phyloP scores from a whole-genome alignment of 176 grass and related monocot species.

The Phoenix dactylifera region DNA sequence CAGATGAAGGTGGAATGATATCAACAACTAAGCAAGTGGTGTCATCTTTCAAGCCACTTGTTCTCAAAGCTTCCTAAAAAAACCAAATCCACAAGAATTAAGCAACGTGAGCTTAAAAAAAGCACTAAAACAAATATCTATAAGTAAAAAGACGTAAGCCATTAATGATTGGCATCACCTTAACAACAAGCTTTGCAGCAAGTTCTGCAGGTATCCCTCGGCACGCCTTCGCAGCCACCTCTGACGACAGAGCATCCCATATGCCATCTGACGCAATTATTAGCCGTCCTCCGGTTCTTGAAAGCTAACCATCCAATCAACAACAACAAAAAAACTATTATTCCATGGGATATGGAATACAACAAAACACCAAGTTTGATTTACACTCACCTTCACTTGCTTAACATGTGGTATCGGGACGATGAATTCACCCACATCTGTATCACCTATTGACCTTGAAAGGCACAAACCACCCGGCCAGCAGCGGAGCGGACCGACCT shows the following conservation, averaged over 20 bases:
- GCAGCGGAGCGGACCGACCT: conserved; percentile 90
- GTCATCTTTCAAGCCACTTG: conserved; percentile 92
- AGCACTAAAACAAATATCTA: not conserved
- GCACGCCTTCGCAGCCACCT: conserved; percentile 64
- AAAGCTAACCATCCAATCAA: conserved; percentile 48
- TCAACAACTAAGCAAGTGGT: conserved; percentile 96
- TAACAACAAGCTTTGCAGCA: conserved; percentile 87
- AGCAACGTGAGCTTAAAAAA: not conserved
- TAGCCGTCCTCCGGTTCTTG: conserved; percentile 77
- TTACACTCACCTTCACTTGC: conserved; percentile 85
- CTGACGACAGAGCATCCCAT: conserved; percentile 82
- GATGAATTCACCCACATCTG: conserved; percentile 91
- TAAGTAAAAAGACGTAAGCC: not conserved
- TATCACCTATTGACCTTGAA: conserved; percentile 94
- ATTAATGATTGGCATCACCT: conserved; percentile 34
- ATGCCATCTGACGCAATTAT: conserved; percentile 99
- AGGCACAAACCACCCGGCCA: conserved; percentile 98
- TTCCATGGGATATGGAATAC: not conserved
- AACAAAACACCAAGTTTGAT: not conserved
- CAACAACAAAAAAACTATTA: not conserved
- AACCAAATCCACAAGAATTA: conserved; percentile 17
- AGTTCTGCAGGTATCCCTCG: conserved; percentile 70
- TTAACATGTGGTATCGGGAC: conserved; percentile 94
- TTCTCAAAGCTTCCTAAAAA: conserved; percentile 81
- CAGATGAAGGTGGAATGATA: conserved; percentile 48